Evolutionary conservation across 2,329 filamentous ascomycete species (phyloP), one percentile per base, ranked within the genome.

Genomic region (Penicillium sp.): DNA sequence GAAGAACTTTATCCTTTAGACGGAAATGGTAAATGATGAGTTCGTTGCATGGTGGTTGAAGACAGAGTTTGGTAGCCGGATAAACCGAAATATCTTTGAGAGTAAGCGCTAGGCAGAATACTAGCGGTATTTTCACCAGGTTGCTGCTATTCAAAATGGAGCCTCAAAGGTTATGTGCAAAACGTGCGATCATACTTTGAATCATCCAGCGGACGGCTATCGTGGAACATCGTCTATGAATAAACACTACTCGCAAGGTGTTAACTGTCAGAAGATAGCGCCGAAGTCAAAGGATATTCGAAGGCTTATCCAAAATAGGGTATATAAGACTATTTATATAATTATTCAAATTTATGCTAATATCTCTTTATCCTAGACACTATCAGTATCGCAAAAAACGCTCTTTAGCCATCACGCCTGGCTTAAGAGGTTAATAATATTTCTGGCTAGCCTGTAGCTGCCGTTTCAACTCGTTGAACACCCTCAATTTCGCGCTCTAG

Each of bases 1-100:
- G 31, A 55, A 55, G 33, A 24, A 31, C 18, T 58, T 26, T 24
- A n/a, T 55, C 23, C 56, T 59, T 18, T 59, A 43, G 46, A 51
- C 43, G 9, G 37, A 48, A 11, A 55, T 54, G 34, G 42, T 47
- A 11, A 51, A 59, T 46, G 34, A 51, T 11, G 43, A 55, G 1
- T 59, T 48, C 16, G 31, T 55, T 6, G n/a, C 13, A 13, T 56
- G 39, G 56, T 57, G 37, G 54, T 18, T 52, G 6, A 37, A 53
- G 29, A 47, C 54, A 9, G 46, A 43, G 11, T 50, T 16, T 55
- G 47, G 40, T 29, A 50, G 51, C 34, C 13, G 33, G 29, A 39
- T 23, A 21, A 55, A 43, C 37, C 44, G 31, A 11, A 51, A 58
- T 56, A 50, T 45, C 37, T 59, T 48, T 33, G 44, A 59, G 19